Base-by-base conservation (phyloP, 768 basidiomycete genomes). In the Amyloporia xantha region DNA sequence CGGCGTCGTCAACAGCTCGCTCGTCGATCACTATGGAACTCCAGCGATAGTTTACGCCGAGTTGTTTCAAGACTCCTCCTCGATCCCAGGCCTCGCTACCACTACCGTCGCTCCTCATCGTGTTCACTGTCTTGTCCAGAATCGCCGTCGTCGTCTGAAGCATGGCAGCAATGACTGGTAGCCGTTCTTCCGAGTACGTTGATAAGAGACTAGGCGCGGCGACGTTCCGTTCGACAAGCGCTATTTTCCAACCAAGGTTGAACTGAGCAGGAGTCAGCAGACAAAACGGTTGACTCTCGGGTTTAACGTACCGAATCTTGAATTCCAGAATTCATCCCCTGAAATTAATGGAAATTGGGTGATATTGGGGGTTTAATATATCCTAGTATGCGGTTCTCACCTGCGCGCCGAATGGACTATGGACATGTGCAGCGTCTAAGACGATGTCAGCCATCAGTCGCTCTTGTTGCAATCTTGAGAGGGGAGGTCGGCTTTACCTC, bases 41-140 rank as follows among this genome's bases (percentile, higher is more conserved):
- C 61, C 71, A 69, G 13, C 79, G 68, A 54, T 74, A 80, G 59
- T 80, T 81, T 36, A 79, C 66, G 10, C 75, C 76, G 33, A 78
- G 69, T 59, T 75, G 73, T 17, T 60, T 54, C 4, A 75, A 48
- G 2, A 58, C 44, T 21, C 44, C 56, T 11, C 41, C 48, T 17
- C 48, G 26, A 23, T 20, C 19, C 48, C 48, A 49, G 6, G 54
- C 13, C 62, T 60, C 51, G 70, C 33, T 49, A 7, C 23, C 48
- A 13, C 45, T 28, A 20, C 20, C 6, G 26, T 46, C 21, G 26
- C 42, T 35, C 6, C 37, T 20, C n/a, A 25, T 5, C 12, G 26
- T 23, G 17, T 44, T 41, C 30, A 21, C 17, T 41, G 44, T 33
- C 44, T 44, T 42, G 7, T 33, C 23, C 33, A 38, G 21, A 24